phyloP scores from a whole-genome alignment of 2,329 filamentous ascomycete species.

The Sporothrix dimorphospora region DNA sequence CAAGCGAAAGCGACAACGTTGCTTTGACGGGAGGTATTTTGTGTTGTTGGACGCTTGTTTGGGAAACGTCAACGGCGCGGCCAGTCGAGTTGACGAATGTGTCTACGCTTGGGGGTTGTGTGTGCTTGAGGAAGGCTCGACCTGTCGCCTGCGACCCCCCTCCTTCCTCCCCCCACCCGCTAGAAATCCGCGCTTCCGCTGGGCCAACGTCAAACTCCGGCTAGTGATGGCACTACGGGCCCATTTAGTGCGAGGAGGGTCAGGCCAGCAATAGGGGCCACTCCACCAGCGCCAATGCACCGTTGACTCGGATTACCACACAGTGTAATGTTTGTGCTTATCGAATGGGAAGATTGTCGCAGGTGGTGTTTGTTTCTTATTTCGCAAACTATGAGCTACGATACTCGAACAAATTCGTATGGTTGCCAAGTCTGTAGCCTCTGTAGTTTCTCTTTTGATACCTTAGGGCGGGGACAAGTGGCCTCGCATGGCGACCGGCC shows the following conservation, averaged over 20 bases:
- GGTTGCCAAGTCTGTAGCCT: not conserved
- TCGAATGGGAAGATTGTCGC: not conserved
- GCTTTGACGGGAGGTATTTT: constrained; percentile 18
- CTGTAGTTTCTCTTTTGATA: not conserved
- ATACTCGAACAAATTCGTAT: not conserved
- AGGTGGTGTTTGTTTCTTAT: not conserved
- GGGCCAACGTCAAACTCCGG: constrained; percentile 25
- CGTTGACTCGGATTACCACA: not conserved
- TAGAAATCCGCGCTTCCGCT: constrained; percentile 23
- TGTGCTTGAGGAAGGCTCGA: not conserved
- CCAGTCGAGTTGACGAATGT: constrained; percentile 12
- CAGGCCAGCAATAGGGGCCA: not conserved
- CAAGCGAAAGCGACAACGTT: not conserved
- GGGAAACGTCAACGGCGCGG: constrained; percentile 18
- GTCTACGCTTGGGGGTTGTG: not conserved
- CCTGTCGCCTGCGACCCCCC: constrained; percentile 6
- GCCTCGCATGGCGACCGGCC: not conserved
- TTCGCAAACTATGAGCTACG: no score
- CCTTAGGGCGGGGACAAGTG: not conserved
- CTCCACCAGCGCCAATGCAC: constrained; percentile 3
- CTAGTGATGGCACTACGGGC: constrained; percentile 24
- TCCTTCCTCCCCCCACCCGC: constrained; percentile 7
- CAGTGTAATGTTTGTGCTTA: constrained; percentile 16
- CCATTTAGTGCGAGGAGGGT: not conserved
- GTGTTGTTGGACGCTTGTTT: constrained; percentile 4